Evolutionary conservation across 2,329 filamentous ascomycete genomes (phyloP).

Genomic region (Monosporascus sp.): DNA sequence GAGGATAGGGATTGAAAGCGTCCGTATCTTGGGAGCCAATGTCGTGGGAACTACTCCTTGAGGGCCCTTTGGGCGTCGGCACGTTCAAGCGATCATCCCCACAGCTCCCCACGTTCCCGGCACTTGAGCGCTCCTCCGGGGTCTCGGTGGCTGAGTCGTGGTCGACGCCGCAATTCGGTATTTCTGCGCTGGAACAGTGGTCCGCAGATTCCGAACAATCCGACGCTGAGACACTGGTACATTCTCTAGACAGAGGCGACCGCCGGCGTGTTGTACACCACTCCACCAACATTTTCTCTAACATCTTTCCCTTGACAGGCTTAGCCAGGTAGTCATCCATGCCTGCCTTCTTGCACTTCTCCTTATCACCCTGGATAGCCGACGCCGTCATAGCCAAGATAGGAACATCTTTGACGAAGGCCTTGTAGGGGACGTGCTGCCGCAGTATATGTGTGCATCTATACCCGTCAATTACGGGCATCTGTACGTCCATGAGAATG

Average conservation of each 20-base stretch:
- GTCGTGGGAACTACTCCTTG: slow-evolving; percentile 32
- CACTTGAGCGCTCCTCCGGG: slow-evolving; percentile 10
- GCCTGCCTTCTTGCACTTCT: slow-evolving; percentile 67
- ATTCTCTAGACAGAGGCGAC: slow-evolving; percentile 12
- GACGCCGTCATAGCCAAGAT: slow-evolving; percentile 81
- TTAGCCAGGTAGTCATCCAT: slow-evolving; percentile 76
- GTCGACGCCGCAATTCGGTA: slow-evolving; percentile 12
- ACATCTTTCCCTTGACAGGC: slow-evolving; percentile 61
- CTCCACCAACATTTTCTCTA: slow-evolving; percentile 67
- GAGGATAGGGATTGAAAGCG: slow-evolving; percentile 32
- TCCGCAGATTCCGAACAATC: slow-evolving; percentile 42
- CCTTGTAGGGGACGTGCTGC: slow-evolving; percentile 60
- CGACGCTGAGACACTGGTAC: slow-evolving; percentile 27
- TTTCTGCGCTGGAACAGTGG: slow-evolving; percentile 28
- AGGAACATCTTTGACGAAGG: slow-evolving; percentile 55
- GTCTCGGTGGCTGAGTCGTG: slow-evolving; percentile 10
- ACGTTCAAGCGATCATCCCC: slow-evolving; percentile 13
- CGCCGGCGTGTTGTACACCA: slow-evolving; percentile 46
- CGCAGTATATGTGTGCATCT: slow-evolving; percentile 68
- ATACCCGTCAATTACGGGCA: slow-evolving; percentile 74
- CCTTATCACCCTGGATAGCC: slow-evolving; percentile 69
- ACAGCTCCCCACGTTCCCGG: slow-evolving; percentile 1
- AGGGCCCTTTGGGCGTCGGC: slow-evolving; percentile 36
- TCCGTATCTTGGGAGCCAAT: slow-evolving; percentile 26
- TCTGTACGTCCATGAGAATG: slow-evolving; percentile 74